Base-by-base conservation (phyloP, 257 asterid species). In the Cinchona pubescens region DNA sequence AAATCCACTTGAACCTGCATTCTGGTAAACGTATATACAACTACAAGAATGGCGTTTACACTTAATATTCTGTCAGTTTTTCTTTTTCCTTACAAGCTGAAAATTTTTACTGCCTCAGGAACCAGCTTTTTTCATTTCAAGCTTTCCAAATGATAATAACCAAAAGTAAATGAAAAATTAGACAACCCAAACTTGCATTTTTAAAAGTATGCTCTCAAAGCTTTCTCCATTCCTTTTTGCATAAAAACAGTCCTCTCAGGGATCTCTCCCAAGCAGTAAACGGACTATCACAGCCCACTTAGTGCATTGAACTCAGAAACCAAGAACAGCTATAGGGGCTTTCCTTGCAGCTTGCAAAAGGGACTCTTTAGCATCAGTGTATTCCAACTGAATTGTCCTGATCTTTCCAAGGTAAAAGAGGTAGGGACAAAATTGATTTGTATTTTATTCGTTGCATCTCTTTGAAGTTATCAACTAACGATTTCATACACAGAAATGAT, bases 221-320 rank as follows among this genome's bases (percentile, higher is more conserved):
- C 93, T 77, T 88, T 90, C 83, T 83, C 97, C 98, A 93, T 91
- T 62, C 97, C 97, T 82, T 90, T 91, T 86, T 93, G 97, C 97
- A 93, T 90, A 84, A 93, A 90, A 78, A 89, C 91, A 42, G 97
- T 93, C 82, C 98, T 87, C 80, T 93, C 98, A 21, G 98, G 97
- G 75, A 91, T 91, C 88, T 93, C 98, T 67, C 98, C 45, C 98
- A 55, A 93, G 97, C 81, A 93, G 87, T 74, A 93, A 81, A 32
- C 98, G 96, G 51, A 93, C 97, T 61, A 91, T 88, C 72, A 93
- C 92, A 69, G 98, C 97, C 97, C 98, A 93, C 79, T 91, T 93
- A 75, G 90, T 93, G 88, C 98, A 93, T 70, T 81, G 90, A 74
- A 90, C 83, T 59, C 96, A 88, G 82, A 93, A 91, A 73, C 94